Base-by-base conservation (phyloP, 2,329 filamentous ascomycete genomes). In the Claviceps sp. region DNA sequence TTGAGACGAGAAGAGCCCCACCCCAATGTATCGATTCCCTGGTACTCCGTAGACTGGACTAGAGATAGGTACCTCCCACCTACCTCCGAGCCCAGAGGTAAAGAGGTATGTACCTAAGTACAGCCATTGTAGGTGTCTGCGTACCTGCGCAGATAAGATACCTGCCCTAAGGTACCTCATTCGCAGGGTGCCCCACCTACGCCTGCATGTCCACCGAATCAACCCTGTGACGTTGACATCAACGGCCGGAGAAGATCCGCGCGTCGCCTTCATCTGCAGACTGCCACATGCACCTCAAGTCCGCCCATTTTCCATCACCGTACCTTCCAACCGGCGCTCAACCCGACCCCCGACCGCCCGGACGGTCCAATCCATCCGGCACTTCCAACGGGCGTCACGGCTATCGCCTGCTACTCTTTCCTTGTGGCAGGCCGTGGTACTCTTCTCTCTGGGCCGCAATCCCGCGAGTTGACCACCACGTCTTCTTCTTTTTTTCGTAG, bases 211-310 rank as follows among this genome's bases (percentile, higher is more conserved):
- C 9, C 41, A 11, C 40, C 41, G 41, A 42, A 22, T 22, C 42
- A 44, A 5, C 4, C 22, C 42, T 18, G 38, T 43, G 41, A 24
- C 40, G 48, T 50, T 34, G 53, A 51, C 46, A 52, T 53, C 52
- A 48, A 52, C 51, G 50, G 53, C 58, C 61, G 61, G 63, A 56
- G 61, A 60, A 62, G 61, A 57, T 53, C 61, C 61, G 61, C 61
- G 58, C 55, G 54, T 56, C 58, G 52, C 37, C 37, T 60, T 60
- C 44, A 30, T 41, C 41, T 46, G 18, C 18, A 18, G 18, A 18
- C 18, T 18, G 26, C 43, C 16, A 46, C 43, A 7, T n/a, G 26
- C 44, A 38, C 43, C 24, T 43, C 34, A 24, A 48, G 6, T 18
- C 26, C 41, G 11, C 20, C 24, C 20, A 11, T 11, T 34, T 30